phyloP scores from a whole-genome alignment of 2,329 filamentous ascomycete genomes.

The Cyphellophora attinorum region DNA sequence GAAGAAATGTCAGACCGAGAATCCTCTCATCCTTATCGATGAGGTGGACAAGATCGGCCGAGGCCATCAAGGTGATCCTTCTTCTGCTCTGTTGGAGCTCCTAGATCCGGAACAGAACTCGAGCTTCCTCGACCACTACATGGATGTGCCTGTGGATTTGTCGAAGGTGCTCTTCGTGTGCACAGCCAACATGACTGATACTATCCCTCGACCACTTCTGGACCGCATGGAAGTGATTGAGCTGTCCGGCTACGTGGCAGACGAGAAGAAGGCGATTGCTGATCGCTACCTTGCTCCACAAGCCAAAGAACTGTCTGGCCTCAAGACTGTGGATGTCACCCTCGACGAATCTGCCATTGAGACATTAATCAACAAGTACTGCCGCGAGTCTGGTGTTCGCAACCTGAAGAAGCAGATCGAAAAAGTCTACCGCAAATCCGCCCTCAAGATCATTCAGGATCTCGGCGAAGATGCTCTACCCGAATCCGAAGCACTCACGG shows the following conservation, averaged over 20 bases:
- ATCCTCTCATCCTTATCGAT: slow-evolving; percentile 90
- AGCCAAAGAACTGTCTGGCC: slow-evolving; percentile 85
- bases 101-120: slow-evolving; percentile 95
- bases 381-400: slow-evolving; percentile 89
- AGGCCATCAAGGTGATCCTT: slow-evolving; percentile 92
- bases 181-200: slow-evolving; percentile 98
- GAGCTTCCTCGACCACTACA: slow-evolving; percentile 96
- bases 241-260: slow-evolving; percentile 88
- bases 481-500: slow-evolving; percentile 72
- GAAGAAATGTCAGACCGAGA: slow-evolving; percentile 99
- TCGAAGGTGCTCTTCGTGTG: slow-evolving; percentile 98
- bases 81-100: slow-evolving; percentile 84
- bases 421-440: slow-evolving; percentile 96
- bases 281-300: slow-evolving; percentile 85
- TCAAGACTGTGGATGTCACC: slow-evolving; percentile 85
- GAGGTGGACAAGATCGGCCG: slow-evolving; percentile 97
- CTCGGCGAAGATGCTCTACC: slow-evolving; percentile 74
- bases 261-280: slow-evolving; percentile 98
- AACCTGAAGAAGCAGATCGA: slow-evolving; percentile 99
- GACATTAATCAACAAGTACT: slow-evolving; percentile 97
- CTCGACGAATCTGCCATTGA: slow-evolving; percentile 80
- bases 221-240: slow-evolving; percentile 98
- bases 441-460: slow-evolving; percentile 92
- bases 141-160: slow-evolving; percentile 94
- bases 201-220: slow-evolving; percentile 83